phyloP scores from a whole-genome alignment of 345 rosid genomes.

The Cochlearia excelsa region DNA sequence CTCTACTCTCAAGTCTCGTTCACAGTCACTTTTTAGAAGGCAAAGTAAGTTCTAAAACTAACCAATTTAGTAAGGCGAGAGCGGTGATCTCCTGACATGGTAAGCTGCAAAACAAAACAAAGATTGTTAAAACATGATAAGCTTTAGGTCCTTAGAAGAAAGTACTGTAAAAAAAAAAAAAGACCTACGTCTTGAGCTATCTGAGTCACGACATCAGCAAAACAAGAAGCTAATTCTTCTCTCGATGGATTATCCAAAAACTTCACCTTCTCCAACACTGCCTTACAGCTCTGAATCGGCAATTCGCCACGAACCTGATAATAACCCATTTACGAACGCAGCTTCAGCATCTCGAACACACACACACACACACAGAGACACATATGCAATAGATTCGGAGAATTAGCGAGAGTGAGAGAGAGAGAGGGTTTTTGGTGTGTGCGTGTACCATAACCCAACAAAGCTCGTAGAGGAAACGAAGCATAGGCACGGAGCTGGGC shows the following conservation, averaged over 20 bases:
- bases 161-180: neutral
- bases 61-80: conserved; percentile 86
- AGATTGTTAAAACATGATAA: conserved; percentile 2
- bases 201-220: conserved; percentile 83
- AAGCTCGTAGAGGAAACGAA: conserved; percentile 91
- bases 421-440: conserved; percentile 1
- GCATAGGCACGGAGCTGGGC: conserved; percentile 61
- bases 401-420: neutral
- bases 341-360: conserved; percentile 29
- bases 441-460: conserved; percentile 69
- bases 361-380: neutral
- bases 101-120: conserved; percentile 56
- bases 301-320: conserved; percentile 83
- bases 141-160: conserved; percentile 1
- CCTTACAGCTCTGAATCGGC: conserved; percentile 79
- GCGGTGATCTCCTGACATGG: conserved; percentile 79
- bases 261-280: conserved; percentile 60
- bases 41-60: conserved; percentile 31
- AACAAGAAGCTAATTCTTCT: conserved; percentile 60
- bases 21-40: conserved; percentile 4
- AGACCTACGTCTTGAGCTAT: conserved; percentile 85
- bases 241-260: conserved; percentile 51
- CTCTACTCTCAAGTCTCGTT: neutral
- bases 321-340: conserved; percentile 26
- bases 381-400: conserved; percentile 14